Evolutionary conservation across 495 filamentous ascomycete genomes (phyloP).

Genomic region (Aspergillus sparsus): DNA sequence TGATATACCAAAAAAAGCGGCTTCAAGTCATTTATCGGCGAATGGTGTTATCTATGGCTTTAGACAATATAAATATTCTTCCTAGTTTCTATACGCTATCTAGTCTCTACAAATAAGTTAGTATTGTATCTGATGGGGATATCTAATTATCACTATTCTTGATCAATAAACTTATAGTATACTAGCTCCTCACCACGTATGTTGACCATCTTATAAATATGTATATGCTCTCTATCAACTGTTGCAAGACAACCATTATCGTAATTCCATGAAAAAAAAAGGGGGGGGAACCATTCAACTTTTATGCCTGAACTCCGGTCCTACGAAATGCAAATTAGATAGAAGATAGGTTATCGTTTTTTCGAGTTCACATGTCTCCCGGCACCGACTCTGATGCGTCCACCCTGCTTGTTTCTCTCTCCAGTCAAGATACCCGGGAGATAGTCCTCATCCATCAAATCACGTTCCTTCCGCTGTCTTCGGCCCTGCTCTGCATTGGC

Average conservation of each 20-base stretch:
- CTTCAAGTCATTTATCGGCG: conserved; percentile 40
- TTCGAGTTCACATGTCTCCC: conserved; percentile 84
- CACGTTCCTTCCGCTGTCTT: conserved; percentile 61
- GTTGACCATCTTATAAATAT: conserved; percentile 22
- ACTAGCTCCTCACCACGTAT: conserved; percentile 5
- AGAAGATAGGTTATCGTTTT: conserved; percentile 53
- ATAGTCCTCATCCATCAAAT: conserved; percentile 95
- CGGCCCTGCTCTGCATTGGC: conserved; percentile 63
- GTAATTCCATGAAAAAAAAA: conserved; percentile 25
- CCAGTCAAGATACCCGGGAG: conserved; percentile 84
- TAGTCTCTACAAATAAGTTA: conserved; percentile 4
- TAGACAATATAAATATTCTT: conserved; percentile 33
- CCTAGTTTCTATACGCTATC: conserved; percentile 19
- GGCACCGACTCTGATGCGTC: conserved; percentile 77
- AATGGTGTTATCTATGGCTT: conserved; percentile 48
- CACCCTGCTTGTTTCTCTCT: conserved; percentile 60
- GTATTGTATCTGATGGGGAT: not conserved
- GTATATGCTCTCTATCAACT: conserved; percentile 22
- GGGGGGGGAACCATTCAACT: conserved; percentile 27
- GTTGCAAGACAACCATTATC: conserved; percentile 19
- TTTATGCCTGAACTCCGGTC: conserved; percentile 42
- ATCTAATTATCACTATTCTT: not conserved
- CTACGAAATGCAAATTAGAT: conserved; percentile 32
- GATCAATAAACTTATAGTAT: conserved; percentile 13
- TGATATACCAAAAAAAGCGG: conserved; percentile 35